Conservation (phyloP, 164 flowering plant species). For the Pachysandra terminalis region DNA sequence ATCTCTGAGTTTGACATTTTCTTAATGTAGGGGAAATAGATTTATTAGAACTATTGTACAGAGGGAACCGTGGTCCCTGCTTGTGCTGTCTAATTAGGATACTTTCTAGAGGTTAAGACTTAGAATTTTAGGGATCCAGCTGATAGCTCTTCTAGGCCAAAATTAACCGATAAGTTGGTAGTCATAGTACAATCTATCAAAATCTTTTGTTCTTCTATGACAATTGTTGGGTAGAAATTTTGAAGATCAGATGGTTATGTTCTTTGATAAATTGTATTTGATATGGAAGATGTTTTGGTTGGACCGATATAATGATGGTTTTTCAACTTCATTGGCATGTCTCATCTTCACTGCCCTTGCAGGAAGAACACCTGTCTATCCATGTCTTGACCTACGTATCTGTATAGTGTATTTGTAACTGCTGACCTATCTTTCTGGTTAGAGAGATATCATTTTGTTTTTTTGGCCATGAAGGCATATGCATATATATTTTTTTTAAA, state of each 20-base stretch:
- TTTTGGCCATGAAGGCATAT: background rate
- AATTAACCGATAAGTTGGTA: too few relatives aligned
- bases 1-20: slow-evolving; percentile 2
- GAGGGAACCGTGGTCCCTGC: background rate
- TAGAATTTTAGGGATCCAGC: background rate
- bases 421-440: background rate
- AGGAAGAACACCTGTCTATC: background rate
- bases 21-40: background rate
- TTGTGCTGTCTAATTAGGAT: background rate
- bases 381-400: background rate
- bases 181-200: background rate
- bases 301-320: background rate
- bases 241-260: background rate
- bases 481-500: background rate
- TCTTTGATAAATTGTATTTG: too few relatives aligned
- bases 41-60: background rate
- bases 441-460: background rate
- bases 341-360: background rate
- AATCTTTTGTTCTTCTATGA: background rate
- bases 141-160: background rate
- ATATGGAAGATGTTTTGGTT: background rate
- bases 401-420: too few relatives aligned
- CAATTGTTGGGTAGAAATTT: background rate
- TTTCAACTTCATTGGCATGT: background rate
- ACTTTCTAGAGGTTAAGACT: background rate